Conservation (phyloP, 75 land plant species). For the Chamaecyparis obtusa region DNA sequence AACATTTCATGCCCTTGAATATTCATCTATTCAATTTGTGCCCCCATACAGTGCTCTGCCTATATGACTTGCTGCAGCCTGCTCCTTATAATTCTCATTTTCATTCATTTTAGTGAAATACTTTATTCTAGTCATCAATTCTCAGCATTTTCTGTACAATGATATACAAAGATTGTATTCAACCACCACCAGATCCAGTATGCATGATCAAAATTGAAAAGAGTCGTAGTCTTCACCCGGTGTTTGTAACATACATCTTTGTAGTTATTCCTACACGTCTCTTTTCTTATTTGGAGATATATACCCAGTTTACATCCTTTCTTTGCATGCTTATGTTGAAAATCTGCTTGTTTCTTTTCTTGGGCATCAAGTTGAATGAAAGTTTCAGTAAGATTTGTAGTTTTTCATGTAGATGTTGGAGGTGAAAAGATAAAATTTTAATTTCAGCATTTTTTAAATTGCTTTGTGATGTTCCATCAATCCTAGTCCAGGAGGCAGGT, state of each 20-base stretch:
- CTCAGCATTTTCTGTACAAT: background rate
- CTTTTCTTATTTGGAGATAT: background rate
- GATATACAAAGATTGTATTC: background rate
- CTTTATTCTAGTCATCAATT: background rate
- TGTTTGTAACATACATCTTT: background rate
- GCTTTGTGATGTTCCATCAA: background rate
- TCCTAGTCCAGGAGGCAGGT: background rate
- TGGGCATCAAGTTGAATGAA: background rate
- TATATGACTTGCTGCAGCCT: background rate
- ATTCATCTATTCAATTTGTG: background rate
- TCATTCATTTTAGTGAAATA: background rate
- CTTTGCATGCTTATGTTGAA: background rate
- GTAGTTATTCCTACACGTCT: background rate
- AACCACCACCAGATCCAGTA: background rate
- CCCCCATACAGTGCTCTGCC: background rate
- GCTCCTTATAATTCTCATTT: background rate
- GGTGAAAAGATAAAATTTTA: background rate
- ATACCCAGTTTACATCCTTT: background rate
- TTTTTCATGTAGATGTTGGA: background rate
- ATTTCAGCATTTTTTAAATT: background rate
- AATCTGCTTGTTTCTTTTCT: background rate
- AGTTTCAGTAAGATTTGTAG: background rate
- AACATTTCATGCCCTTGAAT: background rate
- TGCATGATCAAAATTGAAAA: background rate
- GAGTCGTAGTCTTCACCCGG: background rate